phyloP scores from a whole-genome alignment of 257 asterid species.

The Solanum corneliomulleri region DNA sequence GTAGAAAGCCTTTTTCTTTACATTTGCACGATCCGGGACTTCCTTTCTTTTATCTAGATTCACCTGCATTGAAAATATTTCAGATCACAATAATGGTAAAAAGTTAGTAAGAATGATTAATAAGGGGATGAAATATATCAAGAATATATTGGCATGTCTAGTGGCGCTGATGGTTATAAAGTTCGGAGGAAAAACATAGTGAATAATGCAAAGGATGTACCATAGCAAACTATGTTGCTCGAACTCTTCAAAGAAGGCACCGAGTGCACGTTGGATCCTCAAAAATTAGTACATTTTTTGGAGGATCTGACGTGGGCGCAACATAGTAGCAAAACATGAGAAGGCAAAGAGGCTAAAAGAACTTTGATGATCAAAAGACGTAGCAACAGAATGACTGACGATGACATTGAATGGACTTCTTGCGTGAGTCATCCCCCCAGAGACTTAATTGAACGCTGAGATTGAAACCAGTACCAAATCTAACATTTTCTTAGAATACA shows the following conservation, averaged over 20 bases:
- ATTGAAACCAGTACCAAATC: neutral
- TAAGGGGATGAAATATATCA: neutral
- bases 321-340: neutral
- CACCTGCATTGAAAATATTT: slow-evolving; percentile 12
- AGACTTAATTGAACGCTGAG: neutral
- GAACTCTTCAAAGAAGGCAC: neutral
- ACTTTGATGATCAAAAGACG: neutral
- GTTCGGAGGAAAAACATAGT: neutral
- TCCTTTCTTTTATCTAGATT: neutral
- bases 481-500: neutral
- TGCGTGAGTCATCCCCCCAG: neutral
- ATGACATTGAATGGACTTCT: neutral
- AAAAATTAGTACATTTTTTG: neutral
- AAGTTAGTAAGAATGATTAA: neutral
- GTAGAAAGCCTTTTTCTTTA: slow-evolving; percentile 10
- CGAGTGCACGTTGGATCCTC: neutral
- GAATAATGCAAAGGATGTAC: neutral
- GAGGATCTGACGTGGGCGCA: neutral
- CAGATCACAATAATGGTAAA: neutral
- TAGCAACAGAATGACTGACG: neutral
- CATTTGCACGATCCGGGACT: slow-evolving; percentile 1
- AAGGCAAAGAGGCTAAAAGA: neutral
- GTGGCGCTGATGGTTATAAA: neutral
- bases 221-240: neutral
- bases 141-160: neutral